These are phyloP conservation scores for Leishmania braziliensis DNA, from an alignment of 208 protist species.

Conservation along the genomic window DNA sequence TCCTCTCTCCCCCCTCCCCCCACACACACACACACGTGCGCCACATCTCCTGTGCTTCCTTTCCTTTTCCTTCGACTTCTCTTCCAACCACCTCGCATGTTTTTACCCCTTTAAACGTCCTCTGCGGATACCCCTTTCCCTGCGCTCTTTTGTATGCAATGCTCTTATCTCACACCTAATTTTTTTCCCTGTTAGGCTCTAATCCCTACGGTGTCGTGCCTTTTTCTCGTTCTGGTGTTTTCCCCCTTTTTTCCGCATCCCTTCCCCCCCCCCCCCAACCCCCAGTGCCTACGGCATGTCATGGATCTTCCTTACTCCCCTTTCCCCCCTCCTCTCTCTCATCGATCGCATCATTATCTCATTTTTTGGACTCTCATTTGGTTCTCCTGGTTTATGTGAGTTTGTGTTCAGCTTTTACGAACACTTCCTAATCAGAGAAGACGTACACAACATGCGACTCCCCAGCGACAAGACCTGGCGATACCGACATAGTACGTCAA, in stretches of 20 bases:
- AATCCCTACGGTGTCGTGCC: background rate
- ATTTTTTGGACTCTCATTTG: background rate
- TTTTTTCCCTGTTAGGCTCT: background rate
- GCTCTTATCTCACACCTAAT: background rate
- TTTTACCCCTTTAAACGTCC: background rate
- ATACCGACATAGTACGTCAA: background rate
- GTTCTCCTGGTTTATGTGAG: background rate
- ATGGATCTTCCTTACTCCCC: background rate
- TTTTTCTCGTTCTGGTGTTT: background rate
- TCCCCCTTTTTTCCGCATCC: slow-evolving; percentile 1
- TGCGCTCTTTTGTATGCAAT: background rate
- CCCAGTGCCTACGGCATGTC: background rate
- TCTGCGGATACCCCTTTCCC: background rate
- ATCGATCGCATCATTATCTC: background rate
- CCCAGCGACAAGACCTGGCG: background rate
- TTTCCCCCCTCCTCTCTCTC: slow-evolving; percentile 1
- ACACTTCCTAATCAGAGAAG: background rate
- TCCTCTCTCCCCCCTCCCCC: background rate
- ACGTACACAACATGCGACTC: background rate
- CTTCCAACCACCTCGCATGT: background rate
- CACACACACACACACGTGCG: background rate
- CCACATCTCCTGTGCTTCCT: background rate
- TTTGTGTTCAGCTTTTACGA: background rate
- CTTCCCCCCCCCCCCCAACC: background rate
- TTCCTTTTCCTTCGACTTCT: background rate